Evolutionary conservation across 805 yeast genomes (phyloP).

Genomic region (Lachancea waltii): DNA sequence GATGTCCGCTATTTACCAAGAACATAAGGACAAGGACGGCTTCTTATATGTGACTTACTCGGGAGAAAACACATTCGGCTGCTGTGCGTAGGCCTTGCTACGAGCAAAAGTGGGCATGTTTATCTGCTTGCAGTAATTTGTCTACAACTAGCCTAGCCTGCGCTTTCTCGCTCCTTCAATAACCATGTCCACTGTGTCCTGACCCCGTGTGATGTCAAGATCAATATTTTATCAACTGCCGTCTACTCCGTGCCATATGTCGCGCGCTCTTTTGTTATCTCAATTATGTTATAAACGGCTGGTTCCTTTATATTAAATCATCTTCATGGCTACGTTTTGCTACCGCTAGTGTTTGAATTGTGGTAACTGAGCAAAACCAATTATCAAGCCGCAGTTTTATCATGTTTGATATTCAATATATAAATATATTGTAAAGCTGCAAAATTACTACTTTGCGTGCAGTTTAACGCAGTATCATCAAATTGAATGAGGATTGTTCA

Average conservation of each 20-base stretch:
- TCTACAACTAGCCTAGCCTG: not conserved
- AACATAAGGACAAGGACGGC: slow-evolving; percentile 97
- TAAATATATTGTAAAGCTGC: no score
- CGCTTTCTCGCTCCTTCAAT: not conserved
- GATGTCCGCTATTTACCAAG: slow-evolving; percentile 91
- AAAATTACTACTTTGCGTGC: no score
- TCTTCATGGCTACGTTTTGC: slow-evolving; percentile 4
- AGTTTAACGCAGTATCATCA: no score
- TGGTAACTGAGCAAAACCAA: not conserved
- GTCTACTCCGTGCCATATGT: slow-evolving; percentile 1
- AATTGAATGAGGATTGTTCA: no score
- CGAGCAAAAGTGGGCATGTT: no score
- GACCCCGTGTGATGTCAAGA: no score
- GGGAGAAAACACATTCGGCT: slow-evolving; percentile 95
- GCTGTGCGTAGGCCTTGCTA: not conserved
- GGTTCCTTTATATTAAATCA: slow-evolving; percentile 8
- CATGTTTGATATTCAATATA: no score
- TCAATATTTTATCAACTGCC: slow-evolving; percentile 4
- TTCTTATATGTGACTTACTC: slow-evolving; percentile 92
- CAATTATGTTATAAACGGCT: slow-evolving; percentile 9
- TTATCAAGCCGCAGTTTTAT: no score
- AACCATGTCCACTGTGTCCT: no score
- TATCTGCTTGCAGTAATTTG: not conserved
- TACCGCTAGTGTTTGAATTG: not conserved
- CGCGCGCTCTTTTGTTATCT: slow-evolving; percentile 5